A percentile compares a stretch with the other conserved stretches of the same genome.
phyloP scores from a whole-genome alignment of 179 eudicot genomes.

The Camellia oleifera region DNA sequence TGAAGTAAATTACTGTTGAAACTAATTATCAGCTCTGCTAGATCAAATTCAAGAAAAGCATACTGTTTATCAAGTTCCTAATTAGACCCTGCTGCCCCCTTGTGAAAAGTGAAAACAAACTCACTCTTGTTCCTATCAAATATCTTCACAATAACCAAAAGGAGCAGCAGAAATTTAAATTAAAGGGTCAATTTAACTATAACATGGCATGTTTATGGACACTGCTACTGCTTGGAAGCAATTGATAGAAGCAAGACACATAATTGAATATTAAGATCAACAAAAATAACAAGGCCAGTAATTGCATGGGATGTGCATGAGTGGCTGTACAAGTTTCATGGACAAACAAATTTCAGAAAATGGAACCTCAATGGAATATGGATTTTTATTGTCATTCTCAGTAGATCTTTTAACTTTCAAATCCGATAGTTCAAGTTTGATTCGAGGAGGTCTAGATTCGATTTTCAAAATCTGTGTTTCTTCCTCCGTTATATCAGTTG shows the following conservation, averaged over 20 bases:
- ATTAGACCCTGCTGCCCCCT: neutral
- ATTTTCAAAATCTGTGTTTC: neutral
- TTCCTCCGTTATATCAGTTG: too few relatives aligned
- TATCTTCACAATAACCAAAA: neutral
- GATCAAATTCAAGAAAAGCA: slow-evolving; percentile 4
- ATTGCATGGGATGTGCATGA: neutral
- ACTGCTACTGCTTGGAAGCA: neutral
- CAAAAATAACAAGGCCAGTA: neutral
- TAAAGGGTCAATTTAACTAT: neutral
- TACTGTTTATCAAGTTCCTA: neutral
- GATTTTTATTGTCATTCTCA: neutral
- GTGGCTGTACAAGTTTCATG: neutral
- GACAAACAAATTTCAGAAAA: neutral
- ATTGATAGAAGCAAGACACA: neutral
- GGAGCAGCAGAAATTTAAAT: neutral
- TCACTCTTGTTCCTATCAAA: neutral
- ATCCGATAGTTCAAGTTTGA: neutral
- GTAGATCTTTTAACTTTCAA: neutral
- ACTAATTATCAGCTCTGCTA: neutral
- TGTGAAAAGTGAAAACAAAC: neutral
- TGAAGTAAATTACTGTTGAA: neutral
- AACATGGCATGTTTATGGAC: neutral
- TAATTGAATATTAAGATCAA: neutral
- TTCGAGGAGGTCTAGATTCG: neutral
- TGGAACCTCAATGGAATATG: neutral